These are phyloP conservation scores for Hemileccinum impolitum DNA, from an alignment of 768 basidiomycete species.

Conservation along the genomic window DNA sequence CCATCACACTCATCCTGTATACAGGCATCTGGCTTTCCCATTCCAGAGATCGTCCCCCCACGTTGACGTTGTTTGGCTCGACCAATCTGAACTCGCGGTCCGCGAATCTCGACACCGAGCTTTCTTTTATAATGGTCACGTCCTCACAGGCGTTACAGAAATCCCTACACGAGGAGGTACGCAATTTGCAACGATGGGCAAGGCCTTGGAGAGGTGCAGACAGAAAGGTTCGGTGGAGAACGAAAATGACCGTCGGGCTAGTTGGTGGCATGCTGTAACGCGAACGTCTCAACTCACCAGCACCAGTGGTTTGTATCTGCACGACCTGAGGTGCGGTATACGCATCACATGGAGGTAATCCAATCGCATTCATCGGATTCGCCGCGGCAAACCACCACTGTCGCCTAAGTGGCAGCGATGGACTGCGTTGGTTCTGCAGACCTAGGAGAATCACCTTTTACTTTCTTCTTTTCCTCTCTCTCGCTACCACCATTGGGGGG, in stretches of 20 bases:
- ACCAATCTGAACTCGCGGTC: constrained; percentile 94
- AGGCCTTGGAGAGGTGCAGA: constrained; percentile 57
- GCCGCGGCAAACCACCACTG: not conserved
- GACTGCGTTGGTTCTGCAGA: constrained; percentile 5
- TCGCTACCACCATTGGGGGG: constrained; percentile 7
- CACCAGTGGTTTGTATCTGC: not conserved
- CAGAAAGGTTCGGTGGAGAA: constrained; percentile 59
- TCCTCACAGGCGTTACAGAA: constrained; percentile 50
- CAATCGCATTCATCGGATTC: constrained; percentile 6
- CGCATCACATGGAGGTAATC: not conserved
- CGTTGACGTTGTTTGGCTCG: constrained; percentile 86
- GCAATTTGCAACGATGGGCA: constrained; percentile 46
- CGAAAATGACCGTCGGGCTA: constrained; percentile 58
- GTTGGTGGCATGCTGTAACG: constrained; percentile 67
- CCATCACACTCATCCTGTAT: not conserved
- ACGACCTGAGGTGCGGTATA: not conserved
- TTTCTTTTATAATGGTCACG: constrained; percentile 82
- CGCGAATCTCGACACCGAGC: constrained; percentile 84
- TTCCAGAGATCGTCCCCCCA: constrained; percentile 44
- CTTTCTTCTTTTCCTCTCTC: constrained; percentile 12
- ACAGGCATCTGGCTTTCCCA: constrained; percentile 86
- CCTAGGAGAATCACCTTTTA: not conserved
- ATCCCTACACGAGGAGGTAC: constrained; percentile 52
- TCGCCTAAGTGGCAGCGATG: not conserved
- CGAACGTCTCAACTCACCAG: constrained; percentile 7